These are phyloP conservation scores for Tarenaya hassleriana DNA, from an alignment of 345 rosid genomes.

Conservation along the genomic window DNA sequence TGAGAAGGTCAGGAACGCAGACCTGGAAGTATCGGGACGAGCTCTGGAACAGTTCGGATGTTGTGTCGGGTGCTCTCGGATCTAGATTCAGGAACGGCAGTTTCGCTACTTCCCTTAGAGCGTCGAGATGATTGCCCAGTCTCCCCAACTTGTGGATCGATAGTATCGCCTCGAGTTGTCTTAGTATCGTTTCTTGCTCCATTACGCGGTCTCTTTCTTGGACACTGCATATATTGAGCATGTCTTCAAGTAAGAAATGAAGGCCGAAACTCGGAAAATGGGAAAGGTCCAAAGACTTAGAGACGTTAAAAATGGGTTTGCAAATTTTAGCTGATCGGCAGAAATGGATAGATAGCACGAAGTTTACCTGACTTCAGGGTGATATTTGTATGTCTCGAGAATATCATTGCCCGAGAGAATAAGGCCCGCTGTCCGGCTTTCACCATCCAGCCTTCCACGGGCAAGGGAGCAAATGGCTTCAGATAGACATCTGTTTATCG, in stretches of 20 bases:
- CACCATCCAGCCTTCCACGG: slow-evolving; percentile 89
- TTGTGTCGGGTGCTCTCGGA: slow-evolving; percentile 65
- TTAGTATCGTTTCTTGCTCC: slow-evolving; percentile 83
- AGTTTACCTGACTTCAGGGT: slow-evolving; percentile 80
- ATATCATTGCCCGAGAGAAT: slow-evolving; percentile 85
- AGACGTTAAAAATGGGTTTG: neutral
- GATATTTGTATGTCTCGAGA: slow-evolving; percentile 73
- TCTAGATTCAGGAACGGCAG: slow-evolving; percentile 86
- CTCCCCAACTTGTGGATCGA: slow-evolving; percentile 67
- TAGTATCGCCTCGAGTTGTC: slow-evolving; percentile 94
- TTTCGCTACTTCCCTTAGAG: slow-evolving; percentile 84
- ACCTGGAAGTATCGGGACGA: slow-evolving; percentile 79
- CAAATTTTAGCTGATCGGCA: slow-evolving; percentile 8
- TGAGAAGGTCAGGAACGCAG: slow-evolving; percentile 84
- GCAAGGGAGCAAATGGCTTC: slow-evolving; percentile 78
- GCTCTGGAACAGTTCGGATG: slow-evolving; percentile 46
- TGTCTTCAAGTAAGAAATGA: slow-evolving; percentile 10
- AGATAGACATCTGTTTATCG: slow-evolving; percentile 83
- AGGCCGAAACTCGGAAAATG: neutral
- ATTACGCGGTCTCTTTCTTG: slow-evolving; percentile 71
- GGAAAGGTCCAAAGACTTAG: slow-evolving; percentile 11
- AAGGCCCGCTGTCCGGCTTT: slow-evolving; percentile 81
- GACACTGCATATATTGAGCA: slow-evolving; percentile 45
- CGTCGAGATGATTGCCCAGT: slow-evolving; percentile 65
- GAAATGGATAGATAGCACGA: neutral